phyloP scores from a whole-genome alignment of 2,329 filamentous ascomycete genomes.

The Lachnellula arida region DNA sequence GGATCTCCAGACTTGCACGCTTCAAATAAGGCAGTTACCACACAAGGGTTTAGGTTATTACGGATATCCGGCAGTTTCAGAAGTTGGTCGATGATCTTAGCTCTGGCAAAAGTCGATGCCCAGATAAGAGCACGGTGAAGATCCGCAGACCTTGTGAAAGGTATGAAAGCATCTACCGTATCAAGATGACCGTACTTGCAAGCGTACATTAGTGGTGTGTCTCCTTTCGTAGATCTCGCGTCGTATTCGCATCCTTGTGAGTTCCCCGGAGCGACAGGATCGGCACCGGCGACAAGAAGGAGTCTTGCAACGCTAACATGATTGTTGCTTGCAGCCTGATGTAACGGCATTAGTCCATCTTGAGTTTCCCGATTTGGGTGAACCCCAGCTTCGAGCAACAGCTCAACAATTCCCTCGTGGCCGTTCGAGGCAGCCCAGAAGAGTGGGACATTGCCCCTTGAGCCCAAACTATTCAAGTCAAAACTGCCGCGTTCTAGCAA shows the following conservation, averaged over 20 bases:
- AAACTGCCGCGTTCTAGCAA: constrained; percentile 6
- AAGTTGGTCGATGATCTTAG: not conserved
- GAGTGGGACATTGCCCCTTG: constrained; percentile 14
- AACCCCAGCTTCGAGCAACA: constrained; percentile 35
- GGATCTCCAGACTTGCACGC: too few relatives aligned
- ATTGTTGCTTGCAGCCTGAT: not conserved
- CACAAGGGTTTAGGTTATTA: too few relatives aligned
- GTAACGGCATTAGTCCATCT: too few relatives aligned
- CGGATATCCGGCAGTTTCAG: not conserved
- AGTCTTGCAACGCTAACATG: constrained; percentile 17
- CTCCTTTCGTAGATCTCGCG: constrained; percentile 5
- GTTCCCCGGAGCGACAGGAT: too few relatives aligned
- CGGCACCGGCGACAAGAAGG: too few relatives aligned
- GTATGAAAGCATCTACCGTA: constrained; percentile 1
- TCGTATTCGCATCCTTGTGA: too few relatives aligned
- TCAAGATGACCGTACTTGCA: constrained; percentile 29
- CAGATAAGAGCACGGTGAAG: constrained; percentile 7
- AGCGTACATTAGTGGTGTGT: constrained; percentile 32
- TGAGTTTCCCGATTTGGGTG: constrained; percentile 11
- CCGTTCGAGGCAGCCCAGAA: constrained; percentile 22
- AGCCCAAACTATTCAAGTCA: constrained; percentile 10
- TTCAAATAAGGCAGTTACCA: too few relatives aligned
- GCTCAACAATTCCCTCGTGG: constrained; percentile 5
- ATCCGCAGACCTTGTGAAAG: constrained; percentile 21
- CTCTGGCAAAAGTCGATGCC: not conserved